Evolutionary conservation across 108 stramenopile species (phyloP), one percentile per base, ranked within the genome.

Genomic region (Conticribra guillardii): DNA sequence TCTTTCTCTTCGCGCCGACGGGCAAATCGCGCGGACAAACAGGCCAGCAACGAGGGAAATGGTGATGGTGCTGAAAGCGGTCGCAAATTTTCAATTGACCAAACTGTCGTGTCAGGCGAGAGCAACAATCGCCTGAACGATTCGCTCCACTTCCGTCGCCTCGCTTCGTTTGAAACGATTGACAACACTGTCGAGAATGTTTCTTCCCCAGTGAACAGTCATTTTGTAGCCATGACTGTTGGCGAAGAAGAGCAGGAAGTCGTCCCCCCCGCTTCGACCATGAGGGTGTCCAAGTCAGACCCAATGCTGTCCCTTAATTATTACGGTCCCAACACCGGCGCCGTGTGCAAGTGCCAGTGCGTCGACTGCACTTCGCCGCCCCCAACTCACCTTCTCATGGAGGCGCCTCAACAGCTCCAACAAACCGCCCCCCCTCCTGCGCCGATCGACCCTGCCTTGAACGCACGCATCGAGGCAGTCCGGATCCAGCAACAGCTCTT

Each of bases 401-500:
- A 29, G 1, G 19, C 29, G 26, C 24, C 21, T 31, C 23, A 23
- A 9, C 31, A n/a, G 3, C 37, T n/a, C 7, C 44, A 5, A 18
- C 29, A 34, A 27, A 47, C 37, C 41, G n/a, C 31, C 49, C 3
- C 34, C 48, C 31, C 0, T 8, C 60, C 22, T 51, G 41, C 27
- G 28, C 15, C 21, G 28, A 19, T 11, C 33, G 67, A 76, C 54
- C 54, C 46, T n/a, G 63, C 79, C 8, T 52, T 84, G 29, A 62
- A 71, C 49, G 73, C 74, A 17, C 66, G 74, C 24, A 76, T 68
- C 19, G 74, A 76, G 23, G 74, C 74, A 23, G 60, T 76, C 58
- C 23, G 60, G 23, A 76, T 76, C 24, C 83, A 80, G n/a, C 79
- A 84, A 53, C 48, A 68, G 45, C 32, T 76, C 18, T 31, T 72